phyloP scores from a whole-genome alignment of 164 flowering plant genomes.

The Brasenia schreberi region DNA sequence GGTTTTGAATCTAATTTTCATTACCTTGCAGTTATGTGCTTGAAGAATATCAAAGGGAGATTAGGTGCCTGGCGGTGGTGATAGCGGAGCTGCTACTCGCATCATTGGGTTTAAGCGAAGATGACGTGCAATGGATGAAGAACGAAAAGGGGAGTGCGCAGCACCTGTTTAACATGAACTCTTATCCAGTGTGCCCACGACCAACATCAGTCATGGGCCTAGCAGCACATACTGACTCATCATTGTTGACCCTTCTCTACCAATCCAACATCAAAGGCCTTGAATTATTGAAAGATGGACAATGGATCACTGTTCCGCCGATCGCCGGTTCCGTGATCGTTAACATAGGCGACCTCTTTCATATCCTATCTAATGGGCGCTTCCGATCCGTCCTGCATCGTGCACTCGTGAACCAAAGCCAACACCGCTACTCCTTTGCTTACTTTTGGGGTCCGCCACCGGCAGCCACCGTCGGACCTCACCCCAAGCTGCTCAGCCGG shows the following conservation, averaged over 20 bases:
- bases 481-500: conserved; percentile 20
- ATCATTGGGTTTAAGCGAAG: conserved; percentile 40
- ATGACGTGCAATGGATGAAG: conserved; percentile 41
- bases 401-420: conserved; percentile 37
- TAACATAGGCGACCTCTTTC: conserved; percentile 75
- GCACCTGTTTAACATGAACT: conserved; percentile 44
- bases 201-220: conserved; percentile 61
- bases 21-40: conserved; percentile 36
- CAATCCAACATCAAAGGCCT: conserved; percentile 67
- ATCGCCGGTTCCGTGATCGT: conserved; percentile 48
- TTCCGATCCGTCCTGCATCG: conserved; percentile 48
- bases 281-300: conserved; percentile 11
- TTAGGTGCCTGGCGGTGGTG: conserved; percentile 45
- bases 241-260: conserved; percentile 72
- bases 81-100: conserved; percentile 52
- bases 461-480: conserved; percentile 32
- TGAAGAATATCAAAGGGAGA: conserved; percentile 58
- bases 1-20: neutral
- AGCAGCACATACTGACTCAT: conserved; percentile 44
- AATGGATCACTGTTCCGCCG: conserved; percentile 73
- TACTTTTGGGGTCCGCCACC: conserved; percentile 48
- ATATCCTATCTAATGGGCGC: conserved; percentile 66
- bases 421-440: conserved; percentile 40
- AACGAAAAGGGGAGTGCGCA: conserved; percentile 14
- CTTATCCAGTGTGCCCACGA: conserved; percentile 84